These are phyloP conservation scores for Zoysia matrella DNA, from an alignment of 202 grass and related monocot species.

Conservation along the genomic window DNA sequence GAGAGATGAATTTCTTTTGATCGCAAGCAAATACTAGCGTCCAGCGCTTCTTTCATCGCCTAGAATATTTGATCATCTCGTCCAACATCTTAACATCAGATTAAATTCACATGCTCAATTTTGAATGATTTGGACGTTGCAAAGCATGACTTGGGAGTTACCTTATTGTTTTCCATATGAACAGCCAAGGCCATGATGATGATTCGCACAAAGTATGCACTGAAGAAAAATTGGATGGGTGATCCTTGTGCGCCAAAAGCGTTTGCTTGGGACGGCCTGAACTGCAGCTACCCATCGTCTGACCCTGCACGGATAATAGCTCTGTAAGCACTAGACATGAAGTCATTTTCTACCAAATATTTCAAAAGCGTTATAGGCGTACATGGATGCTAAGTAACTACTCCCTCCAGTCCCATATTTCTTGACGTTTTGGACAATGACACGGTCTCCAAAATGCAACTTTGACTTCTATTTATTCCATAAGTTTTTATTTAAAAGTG, in stretches of 20 bases:
- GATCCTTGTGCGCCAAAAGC: conserved; percentile 53
- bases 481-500: no score
- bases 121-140: background rate
- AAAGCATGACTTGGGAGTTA: conserved; percentile 2
- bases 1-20: background rate
- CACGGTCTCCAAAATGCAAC: no score
- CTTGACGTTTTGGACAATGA: no score
- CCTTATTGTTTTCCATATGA: background rate
- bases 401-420: no score
- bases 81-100: background rate
- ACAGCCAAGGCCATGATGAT: conserved; percentile 47
- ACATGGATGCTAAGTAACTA: background rate
- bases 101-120: background rate
- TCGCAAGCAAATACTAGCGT: background rate
- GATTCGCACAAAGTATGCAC: conserved; percentile 19
- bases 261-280: conserved; percentile 46
- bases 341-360: background rate
- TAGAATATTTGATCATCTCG: background rate
- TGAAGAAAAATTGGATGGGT: conserved; percentile 64
- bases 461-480: no score
- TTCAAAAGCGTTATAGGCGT: background rate
- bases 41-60: background rate
- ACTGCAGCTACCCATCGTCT: conserved; percentile 39
- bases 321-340: conserved; percentile 36
- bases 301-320: conserved; percentile 32